Percentiles rank a stretch among this genome's conserved stretches.
These are phyloP conservation scores for Nigrospora osmanthi DNA, from an alignment of 2,329 filamentous ascomycete genomes.

Conservation along the genomic window DNA sequence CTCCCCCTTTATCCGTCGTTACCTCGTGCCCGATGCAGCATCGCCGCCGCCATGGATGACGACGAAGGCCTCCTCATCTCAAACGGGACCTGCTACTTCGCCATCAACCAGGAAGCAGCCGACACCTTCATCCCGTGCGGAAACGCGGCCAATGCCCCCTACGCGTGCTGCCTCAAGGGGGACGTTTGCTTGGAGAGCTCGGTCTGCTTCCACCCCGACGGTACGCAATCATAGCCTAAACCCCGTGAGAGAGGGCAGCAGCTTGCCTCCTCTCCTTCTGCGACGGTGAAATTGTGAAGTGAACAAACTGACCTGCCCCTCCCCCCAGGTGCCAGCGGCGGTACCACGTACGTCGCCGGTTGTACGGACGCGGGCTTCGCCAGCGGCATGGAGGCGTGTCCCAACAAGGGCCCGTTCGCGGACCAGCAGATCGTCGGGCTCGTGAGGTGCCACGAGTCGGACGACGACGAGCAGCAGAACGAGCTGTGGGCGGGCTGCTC, in stretches of 20 bases:
- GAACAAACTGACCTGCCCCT: too few relatives aligned
- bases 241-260: too few relatives aligned
- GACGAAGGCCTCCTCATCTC: constrained; percentile 8
- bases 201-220: constrained; percentile 8
- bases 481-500: constrained; percentile 9
- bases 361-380: constrained; percentile 11
- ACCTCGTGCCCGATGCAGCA: too few relatives aligned
- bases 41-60: constrained; percentile 3
- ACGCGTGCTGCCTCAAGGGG: constrained; percentile 10
- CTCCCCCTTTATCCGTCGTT: too few relatives aligned
- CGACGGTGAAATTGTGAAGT: too few relatives aligned
- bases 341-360: constrained; percentile 11
- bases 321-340: neutral
- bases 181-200: constrained; percentile 9
- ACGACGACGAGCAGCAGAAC: neutral
- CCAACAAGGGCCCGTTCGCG: constrained; percentile 6
- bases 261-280: too few relatives aligned
- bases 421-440: constrained; percentile 9
- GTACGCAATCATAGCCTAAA: constrained; percentile 1
- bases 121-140: constrained; percentile 12
- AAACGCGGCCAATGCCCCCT: constrained; percentile 9
- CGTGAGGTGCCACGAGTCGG: constrained; percentile 3
- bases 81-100: constrained; percentile 12
- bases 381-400: constrained; percentile 5
- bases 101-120: neutral